These are phyloP conservation scores for Melanogaster broomeanus DNA, from an alignment of 768 basidiomycete species.

Conservation along the genomic window DNA sequence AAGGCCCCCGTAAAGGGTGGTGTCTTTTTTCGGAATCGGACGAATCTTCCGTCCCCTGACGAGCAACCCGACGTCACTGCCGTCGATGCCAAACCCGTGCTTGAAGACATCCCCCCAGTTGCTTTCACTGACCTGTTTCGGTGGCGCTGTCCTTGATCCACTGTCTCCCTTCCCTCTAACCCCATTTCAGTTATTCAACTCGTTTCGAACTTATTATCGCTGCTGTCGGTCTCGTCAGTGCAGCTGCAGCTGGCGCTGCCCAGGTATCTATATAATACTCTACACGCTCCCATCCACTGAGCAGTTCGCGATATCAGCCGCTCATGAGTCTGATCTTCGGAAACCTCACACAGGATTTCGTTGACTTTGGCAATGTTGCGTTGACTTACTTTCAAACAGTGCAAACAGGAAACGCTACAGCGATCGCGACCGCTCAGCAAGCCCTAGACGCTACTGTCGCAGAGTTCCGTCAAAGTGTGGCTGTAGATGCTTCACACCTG, in stretches of 20 bases:
- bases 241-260: constrained; percentile 78
- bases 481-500: constrained; percentile 62
- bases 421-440: constrained; percentile 31
- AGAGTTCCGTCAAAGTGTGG: constrained; percentile 53
- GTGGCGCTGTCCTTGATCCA: constrained; percentile 27
- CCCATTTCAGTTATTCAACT: constrained; percentile 66
- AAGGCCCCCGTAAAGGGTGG: constrained; percentile 37
- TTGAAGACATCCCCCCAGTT: constrained; percentile 36
- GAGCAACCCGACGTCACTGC: constrained; percentile 5
- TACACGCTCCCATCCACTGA: not conserved
- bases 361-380: constrained; percentile 46
- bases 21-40: constrained; percentile 45
- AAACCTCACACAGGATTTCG: constrained; percentile 73
- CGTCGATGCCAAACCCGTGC: constrained; percentile 22
- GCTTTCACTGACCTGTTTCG: constrained; percentile 50
- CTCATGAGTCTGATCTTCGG: constrained; percentile 87
- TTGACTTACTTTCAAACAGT: constrained; percentile 8
- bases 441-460: constrained; percentile 37
- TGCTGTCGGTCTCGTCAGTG: constrained; percentile 68
- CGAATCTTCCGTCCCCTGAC: constrained; percentile 23
- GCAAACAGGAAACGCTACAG: constrained; percentile 27
- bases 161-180: not conserved
- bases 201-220: constrained; percentile 66
- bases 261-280: constrained; percentile 48
- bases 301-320: constrained; percentile 43